Percentiles rank a stretch among this genome's conserved stretches.
phyloP scores from a whole-genome alignment of 2,329 filamentous ascomycete species.

The Elsinoe arachidis region DNA sequence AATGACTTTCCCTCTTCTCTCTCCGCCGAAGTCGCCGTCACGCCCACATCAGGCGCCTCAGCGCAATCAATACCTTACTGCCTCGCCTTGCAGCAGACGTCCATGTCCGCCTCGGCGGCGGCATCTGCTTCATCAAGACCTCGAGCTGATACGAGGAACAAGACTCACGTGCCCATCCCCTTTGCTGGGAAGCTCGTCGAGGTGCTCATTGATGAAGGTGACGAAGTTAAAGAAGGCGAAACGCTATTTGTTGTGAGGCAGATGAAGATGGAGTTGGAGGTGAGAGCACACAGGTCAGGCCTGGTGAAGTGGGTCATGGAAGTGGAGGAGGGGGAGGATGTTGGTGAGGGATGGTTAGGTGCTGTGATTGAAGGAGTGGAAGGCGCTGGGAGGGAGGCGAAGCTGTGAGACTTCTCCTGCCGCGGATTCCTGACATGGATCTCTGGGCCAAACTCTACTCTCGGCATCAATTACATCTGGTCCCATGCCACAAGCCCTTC shows the following conservation, averaged over 20 bases:
- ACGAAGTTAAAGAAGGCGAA: constrained; percentile 43
- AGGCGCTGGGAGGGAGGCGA: constrained; percentile 18
- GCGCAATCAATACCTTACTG: constrained; percentile 34
- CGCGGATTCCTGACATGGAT: too few species aligned
- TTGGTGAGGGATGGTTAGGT: constrained; percentile 47
- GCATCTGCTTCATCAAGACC: constrained; percentile 37
- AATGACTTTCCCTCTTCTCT: constrained; percentile 53
- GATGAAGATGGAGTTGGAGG: constrained; percentile 64
- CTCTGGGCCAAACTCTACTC: too few species aligned
- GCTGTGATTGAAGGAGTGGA: constrained; percentile 36
- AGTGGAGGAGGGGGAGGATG: constrained; percentile 47
- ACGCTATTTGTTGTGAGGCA: constrained; percentile 52
- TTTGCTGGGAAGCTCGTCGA: constrained; percentile 53
- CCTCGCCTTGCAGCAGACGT: constrained; percentile 33
- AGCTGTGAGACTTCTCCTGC: constrained; percentile 10
- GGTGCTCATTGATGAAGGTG: constrained; percentile 46
- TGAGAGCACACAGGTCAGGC: constrained; percentile 43
- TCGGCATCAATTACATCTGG: too few species aligned
- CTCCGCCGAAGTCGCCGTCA: constrained; percentile 45
- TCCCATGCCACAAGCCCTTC: too few species aligned
- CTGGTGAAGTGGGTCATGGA: constrained; percentile 44
- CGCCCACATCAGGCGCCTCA: constrained; percentile 25
- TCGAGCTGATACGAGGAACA: constrained; percentile 42
- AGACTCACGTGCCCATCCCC: constrained; percentile 46
- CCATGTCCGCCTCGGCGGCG: constrained; percentile 34